Base-by-base conservation (phyloP, 1,284 basidiomycete genomes). In the Prillingera fragicola region DNA sequence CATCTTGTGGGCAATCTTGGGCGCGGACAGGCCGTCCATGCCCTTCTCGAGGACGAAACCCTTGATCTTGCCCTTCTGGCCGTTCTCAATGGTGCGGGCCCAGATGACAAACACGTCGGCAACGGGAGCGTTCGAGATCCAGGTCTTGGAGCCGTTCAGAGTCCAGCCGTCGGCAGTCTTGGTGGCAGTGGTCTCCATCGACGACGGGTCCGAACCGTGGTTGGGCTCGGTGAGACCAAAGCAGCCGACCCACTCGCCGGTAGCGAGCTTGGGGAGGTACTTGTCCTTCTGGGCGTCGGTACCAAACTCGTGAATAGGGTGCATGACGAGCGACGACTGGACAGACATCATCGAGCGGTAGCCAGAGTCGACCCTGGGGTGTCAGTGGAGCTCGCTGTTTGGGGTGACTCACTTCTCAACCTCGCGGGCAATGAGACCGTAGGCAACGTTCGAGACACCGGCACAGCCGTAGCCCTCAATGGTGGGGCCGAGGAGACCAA, bases 181-280 rank as follows among this genome's bases (percentile, higher is more conserved):
- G 55, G 82, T 82, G 13, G 90, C 94, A 23, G 79, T 84, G 0
- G 92, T 96, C 66, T 94, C 87, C 92, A 98, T 97, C 22, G 83
- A 82, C 14, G 83, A 82, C 15, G 91, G 91, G 63, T 96, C 91
- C 1, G 88, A 92, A 17, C 94, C 94, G 65, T 96, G 91, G 62
- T 96, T 92, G 1, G 94, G 89, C 73, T 97, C 94, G 1, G 92
- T 97, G 27, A 97, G 74, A 15, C 92, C 90, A 65, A 98, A 98
- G 64, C 90, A 94, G 18, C 94, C 94, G 42, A 94, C 74, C 24
- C 92, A 70, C 63, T 95, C 87, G 38, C 89, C 92, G 59, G 80
- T 84, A 8, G 33, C 41, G 9, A 54, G 48, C 38, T 23, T 28
- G 32, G 91, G 92, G 3, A 97, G 77, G 63, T 85, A 97, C 64